Evolutionary conservation across 2,329 filamentous ascomycete genomes (phyloP).

Genomic region (Myotisia sp.): DNA sequence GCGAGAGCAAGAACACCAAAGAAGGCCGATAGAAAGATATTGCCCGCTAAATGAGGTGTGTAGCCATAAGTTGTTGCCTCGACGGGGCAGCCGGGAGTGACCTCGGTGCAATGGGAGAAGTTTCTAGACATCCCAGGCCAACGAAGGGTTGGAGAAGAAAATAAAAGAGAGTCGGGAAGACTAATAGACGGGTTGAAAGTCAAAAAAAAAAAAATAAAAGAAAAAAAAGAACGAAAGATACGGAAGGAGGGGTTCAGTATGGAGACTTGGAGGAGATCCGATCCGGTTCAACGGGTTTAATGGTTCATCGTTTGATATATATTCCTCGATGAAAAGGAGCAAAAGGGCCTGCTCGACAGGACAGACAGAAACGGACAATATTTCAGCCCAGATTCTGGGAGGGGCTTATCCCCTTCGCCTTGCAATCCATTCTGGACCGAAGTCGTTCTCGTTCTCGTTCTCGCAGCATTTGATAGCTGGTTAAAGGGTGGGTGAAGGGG

Average conservation of each 20-base stretch:
- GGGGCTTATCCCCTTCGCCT: too few species aligned
- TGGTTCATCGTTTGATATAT: too few species aligned
- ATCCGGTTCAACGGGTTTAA: too few species aligned
- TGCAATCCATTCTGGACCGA: too few species aligned
- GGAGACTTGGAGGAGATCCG: too few species aligned
- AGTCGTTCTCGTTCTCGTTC: conserved; percentile 13
- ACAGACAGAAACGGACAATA: too few species aligned
- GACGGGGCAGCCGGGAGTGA: conserved; percentile 27
- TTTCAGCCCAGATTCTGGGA: too few species aligned
- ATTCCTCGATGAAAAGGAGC: too few species aligned
- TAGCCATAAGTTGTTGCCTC: conserved; percentile 40
- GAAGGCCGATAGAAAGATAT: conserved; percentile 39
- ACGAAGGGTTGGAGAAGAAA: background rate
- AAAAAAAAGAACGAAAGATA: conserved; percentile 2
- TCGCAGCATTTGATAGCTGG: too few species aligned
- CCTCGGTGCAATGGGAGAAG: conserved; percentile 8
- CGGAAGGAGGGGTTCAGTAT: too few species aligned
- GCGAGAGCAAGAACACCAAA: conserved; percentile 36
- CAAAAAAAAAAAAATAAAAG: background rate
- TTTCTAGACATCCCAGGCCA: conserved; percentile 3
- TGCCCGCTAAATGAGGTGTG: conserved; percentile 37
- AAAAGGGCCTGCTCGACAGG: too few species aligned
- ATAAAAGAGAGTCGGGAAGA: conserved; percentile 1
- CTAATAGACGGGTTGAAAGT: background rate
- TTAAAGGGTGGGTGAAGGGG: too few species aligned